Percentiles rank a stretch among this genome's conserved stretches.
phyloP scores from a whole-genome alignment of 1,284 basidiomycete genomes.

The Cutaneotrichosporon dermatis region DNA sequence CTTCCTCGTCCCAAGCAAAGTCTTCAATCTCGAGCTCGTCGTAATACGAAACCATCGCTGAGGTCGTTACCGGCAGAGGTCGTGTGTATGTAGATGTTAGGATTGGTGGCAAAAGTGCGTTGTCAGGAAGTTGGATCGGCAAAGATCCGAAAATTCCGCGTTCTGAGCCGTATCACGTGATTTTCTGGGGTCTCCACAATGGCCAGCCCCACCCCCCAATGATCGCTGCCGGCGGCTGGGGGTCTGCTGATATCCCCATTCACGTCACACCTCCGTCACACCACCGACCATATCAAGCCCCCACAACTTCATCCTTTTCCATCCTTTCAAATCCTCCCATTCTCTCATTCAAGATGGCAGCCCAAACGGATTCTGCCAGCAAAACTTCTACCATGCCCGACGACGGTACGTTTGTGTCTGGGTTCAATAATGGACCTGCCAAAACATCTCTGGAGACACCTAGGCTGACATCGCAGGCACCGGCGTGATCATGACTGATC shows the following conservation, averaged over 20 bases:
- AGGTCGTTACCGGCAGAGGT: background rate
- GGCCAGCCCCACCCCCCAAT: too few relatives aligned
- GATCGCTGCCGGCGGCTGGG: too few relatives aligned
- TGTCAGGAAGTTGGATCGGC: background rate
- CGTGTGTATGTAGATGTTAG: background rate
- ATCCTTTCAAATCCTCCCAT: background rate
- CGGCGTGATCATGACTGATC: constrained; percentile 42
- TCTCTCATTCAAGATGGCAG: background rate
- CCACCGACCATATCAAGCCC: background rate
- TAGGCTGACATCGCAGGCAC: constrained; percentile 28
- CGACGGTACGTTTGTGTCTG: background rate
- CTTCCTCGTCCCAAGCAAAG: constrained; percentile 82
- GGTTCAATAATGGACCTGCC: too few relatives aligned
- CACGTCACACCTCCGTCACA: too few relatives aligned
- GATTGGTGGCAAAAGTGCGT: background rate
- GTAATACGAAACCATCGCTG: constrained; percentile 44
- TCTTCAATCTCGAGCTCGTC: constrained; percentile 81
- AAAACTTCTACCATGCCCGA: background rate
- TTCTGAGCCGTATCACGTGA: background rate
- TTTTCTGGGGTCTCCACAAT: background rate
- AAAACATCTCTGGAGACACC: background rate
- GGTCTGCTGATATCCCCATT: too few relatives aligned
- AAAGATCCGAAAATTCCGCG: too few relatives aligned
- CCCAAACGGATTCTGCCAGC: background rate
- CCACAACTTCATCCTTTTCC: background rate